These are phyloP conservation scores for Batkoa obscura DNA, from an alignment of 371 early-diverging fungal genomes.

Conservation along the genomic window DNA sequence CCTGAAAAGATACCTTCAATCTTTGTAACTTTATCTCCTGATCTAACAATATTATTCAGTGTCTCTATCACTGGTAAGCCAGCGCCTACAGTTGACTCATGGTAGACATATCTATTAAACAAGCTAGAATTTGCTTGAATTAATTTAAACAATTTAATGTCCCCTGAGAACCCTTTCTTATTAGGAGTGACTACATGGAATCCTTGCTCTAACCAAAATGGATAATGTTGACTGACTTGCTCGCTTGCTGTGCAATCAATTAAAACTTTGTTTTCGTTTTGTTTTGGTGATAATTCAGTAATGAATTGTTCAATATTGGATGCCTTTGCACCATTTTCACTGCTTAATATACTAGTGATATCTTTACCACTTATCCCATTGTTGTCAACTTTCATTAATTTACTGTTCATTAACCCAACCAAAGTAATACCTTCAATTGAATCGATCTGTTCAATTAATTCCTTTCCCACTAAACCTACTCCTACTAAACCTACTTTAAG, in stretches of 20 bases:
- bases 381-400: not conserved
- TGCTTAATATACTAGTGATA: not conserved
- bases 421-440: not conserved
- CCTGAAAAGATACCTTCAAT: conserved; percentile 96
- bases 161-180: conserved; percentile 86
- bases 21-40: conserved; percentile 75
- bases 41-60: conserved; percentile 66
- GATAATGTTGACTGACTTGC: conserved; percentile 58
- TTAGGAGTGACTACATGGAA: conserved; percentile 89
- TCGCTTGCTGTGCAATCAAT: conserved; percentile 86
- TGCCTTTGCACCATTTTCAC: conserved; percentile 9
- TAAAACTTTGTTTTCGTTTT: conserved; percentile 30
- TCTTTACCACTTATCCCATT: not conserved
- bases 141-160: conserved; percentile 39
- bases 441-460: conserved; percentile 43
- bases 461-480: conserved; percentile 83
- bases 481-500: too few species aligned
- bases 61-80: conserved; percentile 91
- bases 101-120: conserved; percentile 32
- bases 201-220: conserved; percentile 54
- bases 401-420: conserved; percentile 11
- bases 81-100: conserved; percentile 96
- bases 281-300: not conserved
- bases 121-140: conserved; percentile 32
- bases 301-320: conserved; percentile 7